These are phyloP conservation scores for Stagonosporopsis vannaccii DNA, from an alignment of 2,329 filamentous ascomycete genomes.

Conservation along the genomic window DNA sequence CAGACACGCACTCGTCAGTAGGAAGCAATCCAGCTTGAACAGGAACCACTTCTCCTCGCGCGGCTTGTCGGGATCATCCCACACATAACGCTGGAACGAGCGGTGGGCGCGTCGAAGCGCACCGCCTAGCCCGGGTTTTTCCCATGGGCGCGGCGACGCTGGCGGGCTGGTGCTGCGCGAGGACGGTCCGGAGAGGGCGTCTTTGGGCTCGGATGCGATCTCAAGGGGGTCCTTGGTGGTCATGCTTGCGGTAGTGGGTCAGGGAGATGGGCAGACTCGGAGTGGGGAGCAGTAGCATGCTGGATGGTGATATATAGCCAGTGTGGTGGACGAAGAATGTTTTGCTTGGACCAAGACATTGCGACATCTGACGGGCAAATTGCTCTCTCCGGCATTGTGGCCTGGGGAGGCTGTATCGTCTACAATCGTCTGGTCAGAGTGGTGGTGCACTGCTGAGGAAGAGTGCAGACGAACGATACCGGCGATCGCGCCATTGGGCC, in stretches of 20 bases:
- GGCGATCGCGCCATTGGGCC: slow-evolving; percentile 8
- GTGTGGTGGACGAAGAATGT: neutral
- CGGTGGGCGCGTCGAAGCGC: slow-evolving; percentile 22
- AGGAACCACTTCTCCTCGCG: slow-evolving; percentile 35
- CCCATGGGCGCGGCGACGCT: slow-evolving; percentile 13
- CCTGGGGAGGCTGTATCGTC: neutral
- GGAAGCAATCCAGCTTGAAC: slow-evolving; percentile 40
- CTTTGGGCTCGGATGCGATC: slow-evolving; percentile 5
- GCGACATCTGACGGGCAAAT: slow-evolving; percentile 10
- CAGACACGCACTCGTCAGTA: slow-evolving; percentile 33
- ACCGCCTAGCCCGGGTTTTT: slow-evolving; percentile 24
- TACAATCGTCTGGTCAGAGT: neutral
- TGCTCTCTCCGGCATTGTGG: neutral
- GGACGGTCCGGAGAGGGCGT: slow-evolving; percentile 8
- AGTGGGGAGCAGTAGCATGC: neutral
- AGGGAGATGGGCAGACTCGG: neutral
- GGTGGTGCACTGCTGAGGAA: neutral
- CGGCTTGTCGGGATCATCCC: slow-evolving; percentile 30
- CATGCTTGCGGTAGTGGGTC: slow-evolving; percentile 3
- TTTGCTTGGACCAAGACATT: neutral
- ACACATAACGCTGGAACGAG: slow-evolving; percentile 28
- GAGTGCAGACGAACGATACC: neutral
- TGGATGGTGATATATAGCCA: neutral
- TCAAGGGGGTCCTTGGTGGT: slow-evolving; percentile 9
- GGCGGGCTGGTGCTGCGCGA: slow-evolving; percentile 14